Conservation (phyloP, 495 filamentous ascomycete species). For the Penicillium atrosanguineum region DNA sequence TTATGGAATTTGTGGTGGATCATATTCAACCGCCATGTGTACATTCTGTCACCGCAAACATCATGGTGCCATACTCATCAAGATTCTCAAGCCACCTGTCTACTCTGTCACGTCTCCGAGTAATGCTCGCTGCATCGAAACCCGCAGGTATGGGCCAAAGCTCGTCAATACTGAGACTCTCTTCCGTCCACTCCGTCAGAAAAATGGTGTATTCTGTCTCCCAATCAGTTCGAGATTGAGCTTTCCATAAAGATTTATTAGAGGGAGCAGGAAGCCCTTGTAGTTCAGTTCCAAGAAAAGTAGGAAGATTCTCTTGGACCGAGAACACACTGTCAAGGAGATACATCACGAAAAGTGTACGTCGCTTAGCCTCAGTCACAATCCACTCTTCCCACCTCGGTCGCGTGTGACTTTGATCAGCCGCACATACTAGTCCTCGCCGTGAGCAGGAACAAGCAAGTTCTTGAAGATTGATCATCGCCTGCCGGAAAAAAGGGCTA, state of each 20-base stretch:
- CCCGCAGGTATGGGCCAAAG: constrained; percentile 39
- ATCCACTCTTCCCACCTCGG: constrained; percentile 52
- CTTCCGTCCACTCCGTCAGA: constrained; percentile 38
- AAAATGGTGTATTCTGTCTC: constrained; percentile 40
- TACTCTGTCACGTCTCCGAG: constrained; percentile 30
- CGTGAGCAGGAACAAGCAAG: constrained; percentile 36
- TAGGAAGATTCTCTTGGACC: constrained; percentile 39
- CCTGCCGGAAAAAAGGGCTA: constrained; percentile 29
- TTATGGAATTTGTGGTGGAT: too few relatives aligned
- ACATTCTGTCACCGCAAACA: constrained; percentile 44
- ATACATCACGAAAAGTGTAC: constrained; percentile 49
- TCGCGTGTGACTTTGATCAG: constrained; percentile 33
- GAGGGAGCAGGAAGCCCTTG: constrained; percentile 36
- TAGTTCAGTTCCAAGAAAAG: constrained; percentile 44
- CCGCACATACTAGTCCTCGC: constrained; percentile 39
- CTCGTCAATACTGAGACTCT: constrained; percentile 40
- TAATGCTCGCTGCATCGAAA: constrained; percentile 22
- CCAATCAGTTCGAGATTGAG: constrained; percentile 33
- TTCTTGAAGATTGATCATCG: constrained; percentile 46
- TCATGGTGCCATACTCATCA: constrained; percentile 49
- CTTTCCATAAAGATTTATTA: constrained; percentile 36
- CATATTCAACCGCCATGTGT: constrained; percentile 34
- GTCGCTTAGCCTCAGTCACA: constrained; percentile 41
- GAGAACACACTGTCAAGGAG: constrained; percentile 46
- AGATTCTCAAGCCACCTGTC: constrained; percentile 44